Base-by-base conservation (phyloP, 495 filamentous ascomycete species). In the Aspergillus bertholletiae region DNA sequence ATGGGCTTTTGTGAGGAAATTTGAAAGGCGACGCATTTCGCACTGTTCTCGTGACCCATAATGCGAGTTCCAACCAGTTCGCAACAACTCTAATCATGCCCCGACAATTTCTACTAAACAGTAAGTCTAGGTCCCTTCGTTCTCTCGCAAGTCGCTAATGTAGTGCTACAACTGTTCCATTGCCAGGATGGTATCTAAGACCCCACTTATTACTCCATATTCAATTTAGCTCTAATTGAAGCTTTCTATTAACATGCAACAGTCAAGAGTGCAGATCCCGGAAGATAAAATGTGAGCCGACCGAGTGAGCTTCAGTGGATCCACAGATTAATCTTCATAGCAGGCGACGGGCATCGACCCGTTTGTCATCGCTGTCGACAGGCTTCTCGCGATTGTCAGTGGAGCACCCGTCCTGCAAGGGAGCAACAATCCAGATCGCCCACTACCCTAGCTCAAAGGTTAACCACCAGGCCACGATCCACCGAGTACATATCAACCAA, bases 181-280 rank as follows among this genome's bases (percentile, higher is more conserved):
- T 21, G 26, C 1, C 3, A 43, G 17, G 39, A 43, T 43, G 39
- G 20, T 43, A 18, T 43, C 18, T 12, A 15, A n/a, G n/a, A 15
- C n/a, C 3, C 18, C 7, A 17, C 7, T 22, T 43, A n/a, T n/a
- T n/a, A n/a, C n/a, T n/a, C n/a, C n/a, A n/a, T n/a, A n/a, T n/a
- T n/a, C n/a, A n/a, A n/a, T n/a, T n/a, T n/a, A n/a, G n/a, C n/a
- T n/a, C n/a, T n/a, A n/a, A n/a, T n/a, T n/a, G n/a, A n/a, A n/a
- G n/a, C n/a, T n/a, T n/a, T n/a, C n/a, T n/a, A 15, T 18, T 43
- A 1, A 43, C 39, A 22, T 18, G n/a, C 21, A 18, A 17, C 24
- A 54, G 71, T 51, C 57, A 67, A 40, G 58, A 60, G 7, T 74
- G 70, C 51, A 60, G 70, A 17, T 53, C 49, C 34, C 63, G 68